Evolutionary conservation across 2,329 filamentous ascomycete genomes (phyloP).

Genomic region (Fusarium sp.): DNA sequence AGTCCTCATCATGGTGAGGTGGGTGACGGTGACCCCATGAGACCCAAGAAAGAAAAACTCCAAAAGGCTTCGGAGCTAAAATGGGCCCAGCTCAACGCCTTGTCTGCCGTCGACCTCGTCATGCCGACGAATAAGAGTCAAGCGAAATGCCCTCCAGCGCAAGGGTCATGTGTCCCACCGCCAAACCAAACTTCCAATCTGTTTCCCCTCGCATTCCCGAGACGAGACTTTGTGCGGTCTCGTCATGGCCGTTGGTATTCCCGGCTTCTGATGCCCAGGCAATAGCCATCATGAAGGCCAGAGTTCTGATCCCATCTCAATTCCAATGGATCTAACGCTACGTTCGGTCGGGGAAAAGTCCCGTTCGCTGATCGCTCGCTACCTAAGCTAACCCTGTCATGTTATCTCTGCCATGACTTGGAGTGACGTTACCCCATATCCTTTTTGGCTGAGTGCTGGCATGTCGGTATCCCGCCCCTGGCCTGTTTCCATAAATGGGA

Average conservation of each 20-base stretch:
- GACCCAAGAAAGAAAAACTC: slow-evolving; percentile 27
- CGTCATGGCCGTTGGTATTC: slow-evolving; percentile 1
- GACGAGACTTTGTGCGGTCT: slow-evolving; percentile 17
- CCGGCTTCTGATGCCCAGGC: background rate
- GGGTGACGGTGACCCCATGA: background rate
- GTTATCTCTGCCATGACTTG: slow-evolving; percentile 27
- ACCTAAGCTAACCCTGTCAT: slow-evolving; percentile 14
- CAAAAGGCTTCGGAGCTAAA: slow-evolving; percentile 38
- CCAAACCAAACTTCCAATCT: background rate
- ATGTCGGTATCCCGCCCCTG: slow-evolving; percentile 30
- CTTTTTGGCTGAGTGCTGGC: slow-evolving; percentile 23
- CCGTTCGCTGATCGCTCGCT: slow-evolving; percentile 6
- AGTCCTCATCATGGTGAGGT: slow-evolving; percentile 5
- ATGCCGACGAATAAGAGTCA: slow-evolving; percentile 25
- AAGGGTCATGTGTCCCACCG: slow-evolving; percentile 32
- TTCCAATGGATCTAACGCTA: slow-evolving; percentile 3
- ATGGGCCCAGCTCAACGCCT: slow-evolving; percentile 32
- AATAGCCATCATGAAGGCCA: no score
- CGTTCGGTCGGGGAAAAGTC: slow-evolving; percentile 2
- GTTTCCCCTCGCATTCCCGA: slow-evolving; percentile 31
- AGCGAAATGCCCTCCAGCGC: slow-evolving; percentile 15
- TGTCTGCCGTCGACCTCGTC: slow-evolving; percentile 29
- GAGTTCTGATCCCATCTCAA: no score
- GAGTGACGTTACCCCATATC: slow-evolving; percentile 38
- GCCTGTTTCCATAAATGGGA: slow-evolving; percentile 34